Percentiles rank a stretch among this genome's conserved stretches.
These are phyloP conservation scores for Prototheca cutis DNA, from an alignment of 163 green algal genomes.

Conservation along the genomic window DNA sequence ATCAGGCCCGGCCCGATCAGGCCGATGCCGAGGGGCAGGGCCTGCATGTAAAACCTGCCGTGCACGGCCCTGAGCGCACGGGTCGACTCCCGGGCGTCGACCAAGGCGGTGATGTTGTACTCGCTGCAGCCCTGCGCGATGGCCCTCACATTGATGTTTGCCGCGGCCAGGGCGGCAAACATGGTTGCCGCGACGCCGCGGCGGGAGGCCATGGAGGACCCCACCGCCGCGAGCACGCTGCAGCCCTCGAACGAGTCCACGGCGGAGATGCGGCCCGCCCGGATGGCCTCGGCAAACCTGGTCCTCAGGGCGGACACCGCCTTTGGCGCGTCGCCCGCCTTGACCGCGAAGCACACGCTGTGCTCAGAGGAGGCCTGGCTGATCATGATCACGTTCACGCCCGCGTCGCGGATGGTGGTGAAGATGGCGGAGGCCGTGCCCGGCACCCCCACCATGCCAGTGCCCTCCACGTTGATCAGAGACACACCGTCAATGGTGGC, in stretches of 20 bases:
- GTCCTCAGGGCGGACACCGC: slow-evolving; percentile 34
- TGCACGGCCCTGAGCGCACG: slow-evolving; percentile 82
- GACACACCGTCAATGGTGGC: slow-evolving; percentile 90
- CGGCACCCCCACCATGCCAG: slow-evolving; percentile 93
- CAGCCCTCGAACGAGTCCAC: slow-evolving; percentile 67
- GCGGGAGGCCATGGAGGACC: slow-evolving; percentile 67
- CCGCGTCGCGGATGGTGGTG: slow-evolving; percentile 68
- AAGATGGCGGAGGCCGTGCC: slow-evolving; percentile 89
- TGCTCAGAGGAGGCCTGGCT: slow-evolving; percentile 89
- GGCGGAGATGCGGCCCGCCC: slow-evolving; percentile 44
- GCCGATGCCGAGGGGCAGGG: slow-evolving; percentile 77
- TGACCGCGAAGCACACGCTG: slow-evolving; percentile 96
- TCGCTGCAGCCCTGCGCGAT: slow-evolving; percentile 77
- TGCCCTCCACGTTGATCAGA: slow-evolving; percentile 93
- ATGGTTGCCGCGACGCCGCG: slow-evolving; percentile 76
- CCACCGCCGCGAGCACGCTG: slow-evolving; percentile 88
- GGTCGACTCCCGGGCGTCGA: slow-evolving; percentile 60
- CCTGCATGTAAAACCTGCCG: slow-evolving; percentile 86
- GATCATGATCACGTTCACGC: slow-evolving; percentile 98
- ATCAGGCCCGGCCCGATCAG: slow-evolving; percentile 88
- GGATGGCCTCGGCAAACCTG: slow-evolving; percentile 58
- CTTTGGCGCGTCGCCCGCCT: slow-evolving; percentile 46
- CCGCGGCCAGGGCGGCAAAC: slow-evolving; percentile 79
- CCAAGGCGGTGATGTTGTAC: slow-evolving; percentile 97
- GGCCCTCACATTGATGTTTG: slow-evolving; percentile 87